Base-by-base conservation (phyloP, 176 grass and related monocot genomes). In the Eleusine coracana region DNA sequence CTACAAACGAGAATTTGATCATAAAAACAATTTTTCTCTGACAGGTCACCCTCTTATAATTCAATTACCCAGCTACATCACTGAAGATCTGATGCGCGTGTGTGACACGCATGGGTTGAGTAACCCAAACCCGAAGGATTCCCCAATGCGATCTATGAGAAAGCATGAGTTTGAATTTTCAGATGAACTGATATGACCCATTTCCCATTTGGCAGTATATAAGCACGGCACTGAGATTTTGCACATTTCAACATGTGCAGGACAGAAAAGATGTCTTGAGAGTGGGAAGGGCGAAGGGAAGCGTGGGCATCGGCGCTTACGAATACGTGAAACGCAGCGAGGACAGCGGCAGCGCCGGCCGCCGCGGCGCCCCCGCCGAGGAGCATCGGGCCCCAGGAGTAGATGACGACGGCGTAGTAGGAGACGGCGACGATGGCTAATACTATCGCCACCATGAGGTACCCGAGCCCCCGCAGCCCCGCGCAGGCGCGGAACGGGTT, bases 401-500 rank as follows among this genome's bases (percentile, higher is more conserved):
- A 91, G 73, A 88, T 48, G 72, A 98, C 84, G 44, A 98, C 87
- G 58, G 90, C 88, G 88, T 95, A 98, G 90, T 98, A 98, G 68
- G 91, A 92, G 61, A 79, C 52, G 51, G 74, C 90, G 55, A 71
- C 76, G 82, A 98, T 93, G 50, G 82, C 92, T 25, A 44, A 84
- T 44, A 98, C 82, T 11, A 98, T 82, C 58, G 76, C 72, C 64
- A 98, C 21, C 90, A 93, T 88, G 76, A 94, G 66, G 86, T 94
- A 95, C 18, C 96, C 96, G 6, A 93, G 84, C 20, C 83, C 89
- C 28, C 89, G 70, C 23, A 90, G 87, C 10, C 79, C 79, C 20
- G 76, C 48, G 87, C 95, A 95, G 39, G 83, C 79, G 55, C 75
- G 85, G 88, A 95, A 93, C 39, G 92, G 90, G 72, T 98, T 98